These are phyloP conservation scores for Globisporangium barbulae DNA, from an alignment of 352 stramenopile species.

Conservation along the genomic window DNA sequence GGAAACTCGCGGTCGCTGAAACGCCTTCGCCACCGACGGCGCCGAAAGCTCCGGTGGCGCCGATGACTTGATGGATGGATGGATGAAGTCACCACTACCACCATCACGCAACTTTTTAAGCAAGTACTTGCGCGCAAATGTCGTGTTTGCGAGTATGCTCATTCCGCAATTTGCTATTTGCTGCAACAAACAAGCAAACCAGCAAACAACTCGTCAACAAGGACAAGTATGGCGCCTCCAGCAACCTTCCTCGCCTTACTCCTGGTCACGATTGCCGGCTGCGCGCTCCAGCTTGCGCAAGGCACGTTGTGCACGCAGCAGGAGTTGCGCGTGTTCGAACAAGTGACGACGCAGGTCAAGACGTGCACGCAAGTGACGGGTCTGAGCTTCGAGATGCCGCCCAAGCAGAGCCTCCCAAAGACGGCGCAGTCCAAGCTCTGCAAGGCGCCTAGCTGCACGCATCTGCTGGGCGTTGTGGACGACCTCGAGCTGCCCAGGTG, in stretches of 20 bases:
- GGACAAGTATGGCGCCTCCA: not conserved
- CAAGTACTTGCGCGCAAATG: not conserved
- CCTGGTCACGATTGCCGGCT: conserved; percentile 1
- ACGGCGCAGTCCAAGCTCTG: conserved; percentile 34
- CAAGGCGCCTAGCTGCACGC: conserved; percentile 37
- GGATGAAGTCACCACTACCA: not conserved
- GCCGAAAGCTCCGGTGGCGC: conserved; percentile 1
- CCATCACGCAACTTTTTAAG: not conserved
- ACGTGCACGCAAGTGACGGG: conserved; percentile 37
- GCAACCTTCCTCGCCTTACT: conserved; percentile 12
- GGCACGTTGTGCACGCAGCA: conserved; percentile 29
- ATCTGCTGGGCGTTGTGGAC: conserved; percentile 52
- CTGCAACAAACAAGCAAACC: not conserved
- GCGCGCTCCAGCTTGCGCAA: not conserved
- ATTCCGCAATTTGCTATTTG: not conserved
- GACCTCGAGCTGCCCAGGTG: conserved; percentile 55
- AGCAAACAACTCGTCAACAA: not conserved
- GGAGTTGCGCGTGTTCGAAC: conserved; percentile 45
- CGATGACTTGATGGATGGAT: conserved; percentile 1
- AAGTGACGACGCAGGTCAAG: conserved; percentile 32
- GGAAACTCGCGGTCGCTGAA: not conserved
- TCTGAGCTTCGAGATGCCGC: conserved; percentile 39
- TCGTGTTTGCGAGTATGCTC: not conserved
- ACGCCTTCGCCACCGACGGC: not conserved
- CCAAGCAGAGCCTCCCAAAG: conserved; percentile 25